Conservation (phyloP, 2,329 filamentous ascomycete genomes). For the Grosmannia clavigera region DNA sequence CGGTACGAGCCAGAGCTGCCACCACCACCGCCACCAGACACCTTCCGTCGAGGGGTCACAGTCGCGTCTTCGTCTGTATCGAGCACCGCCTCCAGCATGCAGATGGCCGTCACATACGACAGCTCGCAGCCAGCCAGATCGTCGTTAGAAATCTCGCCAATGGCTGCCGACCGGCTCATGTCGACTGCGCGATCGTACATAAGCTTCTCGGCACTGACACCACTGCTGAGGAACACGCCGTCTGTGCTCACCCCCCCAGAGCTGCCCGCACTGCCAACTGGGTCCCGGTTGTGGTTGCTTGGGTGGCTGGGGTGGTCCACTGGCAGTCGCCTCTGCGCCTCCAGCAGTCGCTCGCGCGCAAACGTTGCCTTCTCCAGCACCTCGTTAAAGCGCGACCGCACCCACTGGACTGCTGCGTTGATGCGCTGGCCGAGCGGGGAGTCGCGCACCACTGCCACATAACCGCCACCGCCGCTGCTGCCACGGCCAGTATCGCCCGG, state of each 20-base stretch:
- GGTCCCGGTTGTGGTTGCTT: constrained; percentile 44
- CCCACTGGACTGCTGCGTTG: constrained; percentile 92
- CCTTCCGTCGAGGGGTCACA: constrained; percentile 21
- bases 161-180: constrained; percentile 89
- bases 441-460: constrained; percentile 26
- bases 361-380: constrained; percentile 93
- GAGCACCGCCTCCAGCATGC: constrained; percentile 88
- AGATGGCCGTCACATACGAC: constrained; percentile 83
- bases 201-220: constrained; percentile 86
- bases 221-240: constrained; percentile 72
- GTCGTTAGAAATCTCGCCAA: constrained; percentile 89
- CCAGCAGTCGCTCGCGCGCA: constrained; percentile 75
- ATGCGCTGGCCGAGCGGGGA: constrained; percentile 56
- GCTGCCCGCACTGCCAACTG: constrained; percentile 28
- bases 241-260: constrained; percentile 49
- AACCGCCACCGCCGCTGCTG: constrained; percentile 14
- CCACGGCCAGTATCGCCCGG: constrained; percentile 17
- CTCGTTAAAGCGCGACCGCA: constrained; percentile 88
- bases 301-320: constrained; percentile 79
- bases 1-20: constrained; percentile 17
- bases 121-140: constrained; percentile 81
- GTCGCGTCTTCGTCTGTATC: constrained; percentile 59
- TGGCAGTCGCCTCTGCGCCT: constrained; percentile 75
- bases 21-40: constrained; percentile 12
- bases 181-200: constrained; percentile 97